Conservation (phyloP, 768 basidiomycete species). For the Brasilioporus rufonigricans region DNA sequence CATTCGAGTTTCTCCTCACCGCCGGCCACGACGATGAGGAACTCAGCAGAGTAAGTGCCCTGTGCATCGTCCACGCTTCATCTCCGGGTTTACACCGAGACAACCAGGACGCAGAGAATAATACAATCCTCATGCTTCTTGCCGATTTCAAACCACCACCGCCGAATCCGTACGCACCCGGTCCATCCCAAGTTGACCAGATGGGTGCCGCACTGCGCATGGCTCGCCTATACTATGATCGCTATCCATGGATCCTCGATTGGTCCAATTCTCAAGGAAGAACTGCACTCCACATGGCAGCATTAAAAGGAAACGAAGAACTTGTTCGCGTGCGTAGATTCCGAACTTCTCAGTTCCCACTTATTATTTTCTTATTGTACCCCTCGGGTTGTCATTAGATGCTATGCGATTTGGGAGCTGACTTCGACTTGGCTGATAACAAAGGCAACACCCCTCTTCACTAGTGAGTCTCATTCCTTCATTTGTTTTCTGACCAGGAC, state of each 20-base stretch:
- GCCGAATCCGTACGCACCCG: constrained; percentile 44
- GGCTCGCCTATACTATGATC: constrained; percentile 84
- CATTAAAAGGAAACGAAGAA: constrained; percentile 86
- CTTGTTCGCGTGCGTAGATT: constrained; percentile 69
- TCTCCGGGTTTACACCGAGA: constrained; percentile 17
- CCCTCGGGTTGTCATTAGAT: constrained; percentile 48
- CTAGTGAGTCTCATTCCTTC: constrained; percentile 57
- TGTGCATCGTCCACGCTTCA: constrained; percentile 3
- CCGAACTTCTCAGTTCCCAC: constrained; percentile 6
- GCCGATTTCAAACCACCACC: constrained; percentile 69
- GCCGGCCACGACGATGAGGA: constrained; percentile 93
- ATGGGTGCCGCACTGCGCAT: constrained; percentile 78
- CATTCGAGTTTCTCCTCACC: constrained; percentile 85
- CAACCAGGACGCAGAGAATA: constrained; percentile 82
- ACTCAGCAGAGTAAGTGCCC: constrained; percentile 70
- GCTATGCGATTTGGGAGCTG: constrained; percentile 88
- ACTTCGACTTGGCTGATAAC: constrained; percentile 85
- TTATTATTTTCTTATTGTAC: constrained; percentile 16
- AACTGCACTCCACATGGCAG: constrained; percentile 86
- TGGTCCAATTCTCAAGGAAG: constrained; percentile 92
- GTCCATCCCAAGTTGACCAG: constrained; percentile 54
- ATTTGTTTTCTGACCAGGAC: neutral
- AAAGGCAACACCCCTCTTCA: constrained; percentile 92
- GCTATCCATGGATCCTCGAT: constrained; percentile 83
- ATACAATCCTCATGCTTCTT: constrained; percentile 91